Percentiles rank a stretch among this genome's conserved stretches.
These are phyloP conservation scores for Tieghemiomyces parasiticus DNA, from an alignment of 192 early-diverging fungal genomes.

Conservation along the genomic window DNA sequence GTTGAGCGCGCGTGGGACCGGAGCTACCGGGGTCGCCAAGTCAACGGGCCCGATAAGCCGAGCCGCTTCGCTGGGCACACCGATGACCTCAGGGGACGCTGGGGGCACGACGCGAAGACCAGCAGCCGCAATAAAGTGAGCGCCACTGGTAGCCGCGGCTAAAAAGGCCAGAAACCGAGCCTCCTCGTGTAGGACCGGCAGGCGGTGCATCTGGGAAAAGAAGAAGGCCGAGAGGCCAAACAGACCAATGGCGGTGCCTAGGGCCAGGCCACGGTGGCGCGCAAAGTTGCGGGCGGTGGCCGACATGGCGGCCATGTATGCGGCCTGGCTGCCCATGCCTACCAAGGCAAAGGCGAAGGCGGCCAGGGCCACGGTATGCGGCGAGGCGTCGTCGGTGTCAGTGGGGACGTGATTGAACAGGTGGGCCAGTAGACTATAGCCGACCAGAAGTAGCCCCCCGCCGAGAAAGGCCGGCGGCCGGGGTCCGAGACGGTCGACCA, in stretches of 20 bases:
- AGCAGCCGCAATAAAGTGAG: conserved; percentile 28
- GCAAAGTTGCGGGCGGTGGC: conserved; percentile 43
- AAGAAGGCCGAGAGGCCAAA: conserved; percentile 47
- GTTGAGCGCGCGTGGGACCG: conserved; percentile 1
- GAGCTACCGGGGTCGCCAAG: background rate
- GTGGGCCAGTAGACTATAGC: conserved; percentile 23
- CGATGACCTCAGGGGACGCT: too few relatives aligned
- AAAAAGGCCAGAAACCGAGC: conserved; percentile 32
- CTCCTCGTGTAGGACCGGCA: conserved; percentile 18
- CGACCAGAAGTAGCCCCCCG: conserved; percentile 20
- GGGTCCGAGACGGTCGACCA: conserved; percentile 27
- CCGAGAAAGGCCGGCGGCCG: conserved; percentile 18
- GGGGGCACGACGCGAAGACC: conserved; percentile 9
- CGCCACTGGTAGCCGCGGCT: conserved; percentile 26
- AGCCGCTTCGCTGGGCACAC: background rate
- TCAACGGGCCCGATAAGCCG: background rate
- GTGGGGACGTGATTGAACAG: conserved; percentile 16
- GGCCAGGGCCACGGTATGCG: conserved; percentile 26
- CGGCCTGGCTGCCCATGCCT: conserved; percentile 41
- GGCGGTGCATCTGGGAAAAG: conserved; percentile 38
- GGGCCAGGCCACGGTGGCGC: conserved; percentile 33
- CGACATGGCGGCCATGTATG: conserved; percentile 42
- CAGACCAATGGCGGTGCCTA: conserved; percentile 38
- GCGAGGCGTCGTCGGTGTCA: too few relatives aligned
- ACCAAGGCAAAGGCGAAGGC: conserved; percentile 35